Conservation (phyloP, 225 moss, liverwort and hornwort species). For the Sphagnum tenellum region DNA sequence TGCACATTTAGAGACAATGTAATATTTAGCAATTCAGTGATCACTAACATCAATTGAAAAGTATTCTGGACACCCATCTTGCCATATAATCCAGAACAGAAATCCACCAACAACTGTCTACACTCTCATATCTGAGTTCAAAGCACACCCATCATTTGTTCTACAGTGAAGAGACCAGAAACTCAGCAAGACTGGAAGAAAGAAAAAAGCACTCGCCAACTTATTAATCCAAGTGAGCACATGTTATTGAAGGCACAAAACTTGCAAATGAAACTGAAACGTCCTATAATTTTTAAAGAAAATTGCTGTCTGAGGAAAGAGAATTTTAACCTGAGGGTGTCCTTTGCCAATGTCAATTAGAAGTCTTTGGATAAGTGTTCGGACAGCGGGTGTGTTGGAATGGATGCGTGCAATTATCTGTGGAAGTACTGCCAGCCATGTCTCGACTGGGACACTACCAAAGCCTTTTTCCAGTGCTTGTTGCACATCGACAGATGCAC, state of each 20-base stretch:
- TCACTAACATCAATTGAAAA: too few relatives aligned
- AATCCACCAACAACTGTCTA: too few relatives aligned
- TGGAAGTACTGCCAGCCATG: conserved; percentile 94
- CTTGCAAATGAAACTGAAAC: neutral
- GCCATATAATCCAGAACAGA: too few relatives aligned
- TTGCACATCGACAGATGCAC: conserved; percentile 79
- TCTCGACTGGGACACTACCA: conserved; percentile 69
- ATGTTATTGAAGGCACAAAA: too few relatives aligned
- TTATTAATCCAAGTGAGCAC: too few relatives aligned
- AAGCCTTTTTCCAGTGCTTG: conserved; percentile 69
- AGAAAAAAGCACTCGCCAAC: neutral
- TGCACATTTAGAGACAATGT: conserved; percentile 10
- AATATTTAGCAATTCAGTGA: too few relatives aligned
- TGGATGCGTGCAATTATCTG: conserved; percentile 99
- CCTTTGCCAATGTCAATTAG: conserved; percentile 80
- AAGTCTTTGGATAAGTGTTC: conserved; percentile 71
- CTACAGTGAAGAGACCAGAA: too few relatives aligned
- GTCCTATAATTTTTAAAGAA: neutral
- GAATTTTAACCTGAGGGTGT: conserved; percentile 73
- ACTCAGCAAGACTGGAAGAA: too few relatives aligned
- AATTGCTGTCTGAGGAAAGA: neutral
- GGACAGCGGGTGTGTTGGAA: conserved; percentile 74
- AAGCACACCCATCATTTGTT: too few relatives aligned
- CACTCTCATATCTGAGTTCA: too few relatives aligned
- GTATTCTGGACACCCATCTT: too few relatives aligned